These are phyloP conservation scores for Leishmania gerbilli DNA, from an alignment of 208 protist genomes.

Conservation along the genomic window DNA sequence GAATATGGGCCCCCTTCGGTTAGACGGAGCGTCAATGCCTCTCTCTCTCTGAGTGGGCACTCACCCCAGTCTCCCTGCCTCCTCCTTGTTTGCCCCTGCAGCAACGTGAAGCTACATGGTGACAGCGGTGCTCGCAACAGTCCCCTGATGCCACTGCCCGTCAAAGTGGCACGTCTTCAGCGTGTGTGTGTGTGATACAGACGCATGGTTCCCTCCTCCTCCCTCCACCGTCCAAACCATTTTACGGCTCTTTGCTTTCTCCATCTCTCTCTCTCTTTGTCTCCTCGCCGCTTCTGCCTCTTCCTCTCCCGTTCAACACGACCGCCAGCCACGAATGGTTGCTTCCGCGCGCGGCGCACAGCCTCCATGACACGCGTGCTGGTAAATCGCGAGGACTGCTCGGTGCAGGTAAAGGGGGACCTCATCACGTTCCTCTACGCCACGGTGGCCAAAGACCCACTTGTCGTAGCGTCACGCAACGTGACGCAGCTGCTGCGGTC, in stretches of 20 bases:
- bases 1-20: neutral
- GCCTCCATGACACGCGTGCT: slow-evolving; percentile 46
- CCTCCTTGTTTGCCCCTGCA: neutral
- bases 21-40: neutral
- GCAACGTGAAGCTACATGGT: neutral
- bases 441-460: neutral
- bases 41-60: no score
- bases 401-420: slow-evolving; percentile 47
- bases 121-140: neutral
- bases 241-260: neutral
- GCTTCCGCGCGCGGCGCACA: neutral
- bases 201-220: neutral
- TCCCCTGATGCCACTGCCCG: neutral
- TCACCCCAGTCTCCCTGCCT: neutral
- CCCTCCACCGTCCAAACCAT: neutral
- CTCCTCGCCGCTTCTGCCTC: neutral
- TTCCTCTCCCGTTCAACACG: neutral
- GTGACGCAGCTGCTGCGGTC: slow-evolving; percentile 75
- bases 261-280: neutral
- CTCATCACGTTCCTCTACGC: slow-evolving; percentile 36
- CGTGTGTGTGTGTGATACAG: neutral
- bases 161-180: neutral
- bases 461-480: slow-evolving; percentile 33
- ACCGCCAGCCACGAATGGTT: neutral
- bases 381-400: slow-evolving; percentile 48